These are phyloP conservation scores for Cryphonectria parasitica DNA, from an alignment of 2,329 filamentous ascomycete species.

Conservation along the genomic window DNA sequence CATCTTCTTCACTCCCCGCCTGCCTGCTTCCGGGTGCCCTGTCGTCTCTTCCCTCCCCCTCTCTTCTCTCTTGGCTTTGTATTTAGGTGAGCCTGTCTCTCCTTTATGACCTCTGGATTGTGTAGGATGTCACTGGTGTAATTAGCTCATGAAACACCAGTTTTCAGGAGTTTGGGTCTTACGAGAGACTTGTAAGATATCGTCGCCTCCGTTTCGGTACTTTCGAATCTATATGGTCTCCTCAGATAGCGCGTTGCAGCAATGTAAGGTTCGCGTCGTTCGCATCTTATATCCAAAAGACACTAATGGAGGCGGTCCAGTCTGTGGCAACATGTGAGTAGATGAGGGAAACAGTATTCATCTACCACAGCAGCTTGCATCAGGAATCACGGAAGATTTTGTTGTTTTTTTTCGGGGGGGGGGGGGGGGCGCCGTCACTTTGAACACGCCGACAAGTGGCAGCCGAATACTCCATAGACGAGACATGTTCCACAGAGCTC, in stretches of 20 bases:
- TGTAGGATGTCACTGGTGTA: not conserved
- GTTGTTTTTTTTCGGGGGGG: too few species aligned
- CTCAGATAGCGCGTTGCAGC: not conserved
- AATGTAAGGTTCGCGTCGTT: not conserved
- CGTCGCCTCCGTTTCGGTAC: not conserved
- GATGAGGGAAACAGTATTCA: not conserved
- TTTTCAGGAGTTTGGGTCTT: not conserved
- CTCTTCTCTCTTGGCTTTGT: not conserved
- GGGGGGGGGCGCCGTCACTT: not conserved
- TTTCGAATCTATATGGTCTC: not conserved
- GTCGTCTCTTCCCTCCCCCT: not conserved
- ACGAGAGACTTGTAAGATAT: not conserved
- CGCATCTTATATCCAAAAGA: not conserved
- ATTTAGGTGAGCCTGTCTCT: not conserved
- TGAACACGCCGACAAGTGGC: not conserved
- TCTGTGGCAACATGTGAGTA: not conserved
- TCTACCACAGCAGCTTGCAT: not conserved
- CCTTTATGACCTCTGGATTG: not conserved
- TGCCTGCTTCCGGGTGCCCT: not conserved
- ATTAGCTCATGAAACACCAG: not conserved
- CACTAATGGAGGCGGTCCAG: not conserved
- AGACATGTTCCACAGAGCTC: not conserved
- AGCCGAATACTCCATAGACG: too few species aligned
- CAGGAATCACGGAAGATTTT: not conserved
- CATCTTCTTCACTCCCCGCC: conserved; percentile 33